Evolutionary conservation across 2,329 filamentous ascomycete species (phyloP).

Genomic region (Leptographium procerum): DNA sequence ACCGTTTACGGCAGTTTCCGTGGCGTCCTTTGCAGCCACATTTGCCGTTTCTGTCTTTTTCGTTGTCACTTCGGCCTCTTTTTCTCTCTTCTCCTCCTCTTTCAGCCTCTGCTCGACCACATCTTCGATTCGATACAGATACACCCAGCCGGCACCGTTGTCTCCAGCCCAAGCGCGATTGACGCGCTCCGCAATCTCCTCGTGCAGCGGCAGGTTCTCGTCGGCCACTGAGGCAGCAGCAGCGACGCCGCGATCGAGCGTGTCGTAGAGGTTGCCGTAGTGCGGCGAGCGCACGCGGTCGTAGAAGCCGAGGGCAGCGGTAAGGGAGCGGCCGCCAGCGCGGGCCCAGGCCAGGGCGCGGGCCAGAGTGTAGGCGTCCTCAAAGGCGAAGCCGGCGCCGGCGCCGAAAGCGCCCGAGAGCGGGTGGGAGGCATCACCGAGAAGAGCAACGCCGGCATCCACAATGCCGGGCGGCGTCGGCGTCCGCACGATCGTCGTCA

Average conservation of each 20-base stretch:
- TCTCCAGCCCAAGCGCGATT: conserved; percentile 2
- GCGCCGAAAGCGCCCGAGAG: conserved; percentile 19
- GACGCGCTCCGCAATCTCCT: conserved; percentile 10
- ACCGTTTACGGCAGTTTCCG: too few species aligned
- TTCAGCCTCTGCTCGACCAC: conserved; percentile 6
- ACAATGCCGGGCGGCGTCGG: neutral
- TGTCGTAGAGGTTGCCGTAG: conserved; percentile 10
- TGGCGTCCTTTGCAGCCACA: too few species aligned
- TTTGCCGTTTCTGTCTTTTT: neutral
- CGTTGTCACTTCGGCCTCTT: neutral
- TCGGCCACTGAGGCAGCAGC: conserved; percentile 1
- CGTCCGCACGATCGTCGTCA: conserved; percentile 16
- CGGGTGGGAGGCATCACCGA: conserved; percentile 39
- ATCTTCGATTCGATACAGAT: conserved; percentile 8
- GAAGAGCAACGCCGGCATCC: conserved; percentile 27
- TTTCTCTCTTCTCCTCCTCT: neutral
- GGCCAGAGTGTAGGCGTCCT: conserved; percentile 12
- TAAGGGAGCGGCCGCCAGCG: neutral
- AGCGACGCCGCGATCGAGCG: conserved; percentile 5
- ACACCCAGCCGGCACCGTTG: conserved; percentile 7
- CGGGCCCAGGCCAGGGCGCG: conserved; percentile 8
- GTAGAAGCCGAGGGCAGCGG: conserved; percentile 6
- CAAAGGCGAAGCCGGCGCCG: conserved; percentile 12
- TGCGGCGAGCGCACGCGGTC: conserved; percentile 11
- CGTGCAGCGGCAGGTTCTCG: conserved; percentile 7